phyloP scores from a whole-genome alignment of 2,329 filamentous ascomycete species.

The Aschersonia sp. region DNA sequence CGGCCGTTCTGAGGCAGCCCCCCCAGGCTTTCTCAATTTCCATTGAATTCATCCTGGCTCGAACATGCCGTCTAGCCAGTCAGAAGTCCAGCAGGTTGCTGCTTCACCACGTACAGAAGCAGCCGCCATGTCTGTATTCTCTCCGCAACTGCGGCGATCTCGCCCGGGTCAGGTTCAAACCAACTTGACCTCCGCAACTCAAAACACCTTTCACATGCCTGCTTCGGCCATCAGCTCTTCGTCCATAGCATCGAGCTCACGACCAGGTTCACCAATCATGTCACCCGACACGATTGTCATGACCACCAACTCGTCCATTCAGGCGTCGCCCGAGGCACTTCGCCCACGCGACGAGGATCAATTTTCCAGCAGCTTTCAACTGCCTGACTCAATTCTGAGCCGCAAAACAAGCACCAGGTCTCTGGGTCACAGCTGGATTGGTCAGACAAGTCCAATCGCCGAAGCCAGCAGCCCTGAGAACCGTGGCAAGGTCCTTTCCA shows the following conservation, averaged over 20 bases:
- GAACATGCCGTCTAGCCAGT: constrained; percentile 11
- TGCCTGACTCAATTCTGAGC: constrained; percentile 58
- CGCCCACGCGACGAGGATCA: constrained; percentile 40
- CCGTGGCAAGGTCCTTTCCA: constrained; percentile 7
- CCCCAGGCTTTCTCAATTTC: constrained; percentile 10
- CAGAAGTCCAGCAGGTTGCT: constrained; percentile 11
- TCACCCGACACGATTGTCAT: constrained; percentile 36
- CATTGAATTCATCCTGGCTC: constrained; percentile 6
- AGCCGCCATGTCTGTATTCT: constrained; percentile 28
- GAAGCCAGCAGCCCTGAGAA: constrained; percentile 18
- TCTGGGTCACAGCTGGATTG: constrained; percentile 44
- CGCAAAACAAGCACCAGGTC: constrained; percentile 46
- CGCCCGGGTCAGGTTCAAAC: constrained; percentile 35
- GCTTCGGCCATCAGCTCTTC: constrained; percentile 41
- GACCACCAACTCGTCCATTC: constrained; percentile 47
- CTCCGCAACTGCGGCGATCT: constrained; percentile 23
- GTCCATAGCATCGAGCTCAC: constrained; percentile 39
- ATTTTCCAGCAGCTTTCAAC: constrained; percentile 42
- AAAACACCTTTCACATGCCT: constrained; percentile 18
- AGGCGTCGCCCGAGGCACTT: constrained; percentile 51
- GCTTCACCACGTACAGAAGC: constrained; percentile 13
- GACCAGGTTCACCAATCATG: constrained; percentile 41
- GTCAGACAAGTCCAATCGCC: constrained; percentile 41
- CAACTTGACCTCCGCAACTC: constrained; percentile 17
- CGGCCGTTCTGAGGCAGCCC: constrained; percentile 15